These are phyloP conservation scores for Pyrrhoderma lamaoense DNA, from an alignment of 1,284 basidiomycete genomes.

Conservation along the genomic window DNA sequence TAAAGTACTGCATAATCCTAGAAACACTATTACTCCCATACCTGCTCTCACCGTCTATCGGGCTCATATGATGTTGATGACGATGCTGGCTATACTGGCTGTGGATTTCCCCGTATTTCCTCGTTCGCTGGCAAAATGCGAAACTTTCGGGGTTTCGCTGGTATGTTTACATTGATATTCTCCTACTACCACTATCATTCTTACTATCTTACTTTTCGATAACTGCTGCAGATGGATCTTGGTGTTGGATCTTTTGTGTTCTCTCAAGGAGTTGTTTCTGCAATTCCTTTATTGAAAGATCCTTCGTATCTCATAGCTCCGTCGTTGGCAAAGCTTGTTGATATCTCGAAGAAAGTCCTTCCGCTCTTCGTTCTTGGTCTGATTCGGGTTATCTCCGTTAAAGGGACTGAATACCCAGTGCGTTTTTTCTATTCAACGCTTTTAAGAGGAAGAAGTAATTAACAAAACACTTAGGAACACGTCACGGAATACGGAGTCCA, in stretches of 20 bases:
- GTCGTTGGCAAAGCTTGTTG: constrained; percentile 42
- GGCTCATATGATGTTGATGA: constrained; percentile 94
- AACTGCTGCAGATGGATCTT: constrained; percentile 77
- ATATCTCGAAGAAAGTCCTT: constrained; percentile 47
- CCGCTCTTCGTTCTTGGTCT: constrained; percentile 75
- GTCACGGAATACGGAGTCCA: constrained; percentile 93
- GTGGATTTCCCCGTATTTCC: constrained; percentile 96
- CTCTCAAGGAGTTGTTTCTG: constrained; percentile 86
- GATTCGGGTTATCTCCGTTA: constrained; percentile 79
- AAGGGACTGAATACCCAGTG: constrained; percentile 91
- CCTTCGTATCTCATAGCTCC: constrained; percentile 45
- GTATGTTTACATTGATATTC: constrained; percentile 38
- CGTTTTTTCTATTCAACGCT: constrained; percentile 20
- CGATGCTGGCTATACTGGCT: constrained; percentile 85
- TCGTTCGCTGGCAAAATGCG: constrained; percentile 83
- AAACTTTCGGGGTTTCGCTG: constrained; percentile 88
- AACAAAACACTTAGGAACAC: constrained; percentile 66
- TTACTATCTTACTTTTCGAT: not conserved
- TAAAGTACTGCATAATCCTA: constrained; percentile 4
- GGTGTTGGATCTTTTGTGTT: constrained; percentile 97
- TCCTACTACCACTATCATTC: no score
- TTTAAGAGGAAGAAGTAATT: not conserved
- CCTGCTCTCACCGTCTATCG: constrained; percentile 84
- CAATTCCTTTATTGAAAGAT: constrained; percentile 65
- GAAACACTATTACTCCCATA: constrained; percentile 34